Conservation (phyloP, 208 protist species). For the Trypanosoma platydactyli region DNA sequence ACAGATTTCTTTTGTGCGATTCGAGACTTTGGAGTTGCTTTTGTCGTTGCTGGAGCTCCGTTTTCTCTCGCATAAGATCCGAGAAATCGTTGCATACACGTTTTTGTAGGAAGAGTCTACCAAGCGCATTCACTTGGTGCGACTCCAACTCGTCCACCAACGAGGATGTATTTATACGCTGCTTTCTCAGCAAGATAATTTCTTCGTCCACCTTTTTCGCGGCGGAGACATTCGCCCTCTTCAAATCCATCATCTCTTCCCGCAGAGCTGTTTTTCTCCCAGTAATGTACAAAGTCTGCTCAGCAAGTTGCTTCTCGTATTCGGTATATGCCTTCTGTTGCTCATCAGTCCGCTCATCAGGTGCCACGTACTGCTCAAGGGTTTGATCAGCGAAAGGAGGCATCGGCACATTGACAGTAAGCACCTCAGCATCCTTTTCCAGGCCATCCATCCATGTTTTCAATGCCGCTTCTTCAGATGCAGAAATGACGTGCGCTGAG, state of each 20-base stretch:
- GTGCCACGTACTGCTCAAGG: conserved; percentile 66
- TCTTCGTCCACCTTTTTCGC: conserved; percentile 52
- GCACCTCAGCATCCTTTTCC: conserved; percentile 75
- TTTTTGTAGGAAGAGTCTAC: conserved; percentile 46
- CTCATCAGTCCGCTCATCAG: conserved; percentile 85
- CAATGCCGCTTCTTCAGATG: conserved; percentile 73
- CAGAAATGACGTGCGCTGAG: conserved; percentile 33
- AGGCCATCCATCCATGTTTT: conserved; percentile 91
- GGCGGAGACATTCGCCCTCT: conserved; percentile 46
- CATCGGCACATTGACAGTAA: conserved; percentile 56
- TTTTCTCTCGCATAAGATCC: conserved; percentile 25
- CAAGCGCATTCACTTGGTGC: conserved; percentile 65
- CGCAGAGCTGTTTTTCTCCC: conserved; percentile 62
- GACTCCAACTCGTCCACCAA: conserved; percentile 69
- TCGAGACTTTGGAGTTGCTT: conserved; percentile 35
- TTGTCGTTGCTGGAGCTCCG: conserved; percentile 28
- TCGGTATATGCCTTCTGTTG: conserved; percentile 65
- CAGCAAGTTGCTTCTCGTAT: conserved; percentile 80
- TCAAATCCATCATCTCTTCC: conserved; percentile 58
- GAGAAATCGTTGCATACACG: conserved; percentile 33
- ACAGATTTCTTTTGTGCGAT: conserved; percentile 33
- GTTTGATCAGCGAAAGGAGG: conserved; percentile 79
- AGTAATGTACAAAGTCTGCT: conserved; percentile 66
- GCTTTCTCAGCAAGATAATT: conserved; percentile 40
- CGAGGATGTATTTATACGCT: conserved; percentile 46